Conservation (phyloP, 371 early-diverging fungal species). For the Mucor circinelloides region DNA sequence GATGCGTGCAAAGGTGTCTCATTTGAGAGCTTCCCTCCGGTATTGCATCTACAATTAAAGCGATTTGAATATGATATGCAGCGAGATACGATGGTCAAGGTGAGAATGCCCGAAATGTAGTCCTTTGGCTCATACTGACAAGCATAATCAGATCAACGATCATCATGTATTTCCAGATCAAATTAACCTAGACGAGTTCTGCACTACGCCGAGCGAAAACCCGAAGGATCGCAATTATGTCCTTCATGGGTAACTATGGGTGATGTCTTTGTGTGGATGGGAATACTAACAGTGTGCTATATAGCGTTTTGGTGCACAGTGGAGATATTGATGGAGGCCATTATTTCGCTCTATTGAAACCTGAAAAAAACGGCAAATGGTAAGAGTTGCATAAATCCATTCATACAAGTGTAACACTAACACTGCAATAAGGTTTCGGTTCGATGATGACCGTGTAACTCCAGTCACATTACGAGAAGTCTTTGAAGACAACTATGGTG, state of each 20-base stretch:
- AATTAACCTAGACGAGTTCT: slow-evolving; percentile 87
- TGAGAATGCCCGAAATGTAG: slow-evolving; percentile 16
- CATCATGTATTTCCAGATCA: slow-evolving; percentile 91
- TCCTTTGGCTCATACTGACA: neutral
- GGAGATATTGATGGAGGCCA: slow-evolving; percentile 97
- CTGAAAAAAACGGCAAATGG: slow-evolving; percentile 84
- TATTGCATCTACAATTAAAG: slow-evolving; percentile 97
- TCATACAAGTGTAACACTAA: neutral
- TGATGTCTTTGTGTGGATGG: neutral
- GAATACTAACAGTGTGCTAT: neutral
- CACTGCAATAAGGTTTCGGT: slow-evolving; percentile 66
- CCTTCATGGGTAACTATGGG: slow-evolving; percentile 73
- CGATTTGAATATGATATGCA: slow-evolving; percentile 97
- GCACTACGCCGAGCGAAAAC: slow-evolving; percentile 42
- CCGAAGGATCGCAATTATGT: slow-evolving; percentile 41
- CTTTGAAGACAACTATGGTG: slow-evolving; percentile 95
- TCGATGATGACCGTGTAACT: slow-evolving; percentile 97
- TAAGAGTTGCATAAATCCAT: slow-evolving; percentile 11
- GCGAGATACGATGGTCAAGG: slow-evolving; percentile 91
- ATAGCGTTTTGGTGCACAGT: slow-evolving; percentile 93
- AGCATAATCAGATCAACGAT: slow-evolving; percentile 83
- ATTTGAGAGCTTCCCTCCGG: slow-evolving; percentile 94
- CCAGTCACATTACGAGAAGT: slow-evolving; percentile 85
- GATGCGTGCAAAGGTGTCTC: slow-evolving; percentile 96
- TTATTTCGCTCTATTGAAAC: slow-evolving; percentile 93